A percentile compares a stretch with the other conserved stretches of the same genome.
Evolutionary conservation across 192 early-diverging fungal species (phyloP).

Genomic region (Coemansia sp.): DNA sequence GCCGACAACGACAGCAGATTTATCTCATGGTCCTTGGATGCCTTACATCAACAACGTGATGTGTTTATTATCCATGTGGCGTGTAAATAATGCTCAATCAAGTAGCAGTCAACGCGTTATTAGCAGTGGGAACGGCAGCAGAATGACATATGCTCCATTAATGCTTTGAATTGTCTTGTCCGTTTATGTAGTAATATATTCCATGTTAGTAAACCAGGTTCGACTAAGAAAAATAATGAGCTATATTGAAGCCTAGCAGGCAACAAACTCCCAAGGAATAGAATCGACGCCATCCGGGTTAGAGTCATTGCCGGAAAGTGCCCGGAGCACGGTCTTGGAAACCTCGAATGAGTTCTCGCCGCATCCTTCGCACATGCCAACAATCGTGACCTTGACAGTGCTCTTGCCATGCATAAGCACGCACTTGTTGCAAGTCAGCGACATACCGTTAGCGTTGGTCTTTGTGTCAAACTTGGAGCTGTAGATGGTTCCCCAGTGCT

Average conservation of each 20-base stretch:
- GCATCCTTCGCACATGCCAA: constrained; percentile 9
- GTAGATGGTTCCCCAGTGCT: constrained; percentile 1
- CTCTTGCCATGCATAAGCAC: constrained; percentile 7
- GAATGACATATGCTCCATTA: too few species aligned
- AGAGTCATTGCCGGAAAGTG: not conserved
- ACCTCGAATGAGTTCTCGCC: constrained; percentile 1
- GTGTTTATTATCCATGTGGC: not conserved
- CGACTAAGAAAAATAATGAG: not conserved
- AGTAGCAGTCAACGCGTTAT: not conserved
- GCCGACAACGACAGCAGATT: not conserved
- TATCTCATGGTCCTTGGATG: not conserved
- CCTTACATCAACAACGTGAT: not conserved
- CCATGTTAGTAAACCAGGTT: not conserved
- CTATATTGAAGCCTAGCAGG: not conserved
- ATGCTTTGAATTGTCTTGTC: not conserved
- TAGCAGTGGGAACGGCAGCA: not conserved
- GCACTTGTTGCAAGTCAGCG: constrained; percentile 9
- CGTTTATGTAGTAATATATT: not conserved
- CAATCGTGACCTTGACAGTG: constrained; percentile 3
- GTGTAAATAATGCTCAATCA: not conserved
- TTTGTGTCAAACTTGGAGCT: constrained; percentile 4
- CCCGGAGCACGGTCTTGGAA: not conserved
- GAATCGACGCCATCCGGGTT: not conserved
- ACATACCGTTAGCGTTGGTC: not conserved
- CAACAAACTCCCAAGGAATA: constrained; percentile 3